These are phyloP conservation scores for Cutaneotrichosporon dermatis DNA, from an alignment of 1,284 basidiomycete species.

Conservation along the genomic window DNA sequence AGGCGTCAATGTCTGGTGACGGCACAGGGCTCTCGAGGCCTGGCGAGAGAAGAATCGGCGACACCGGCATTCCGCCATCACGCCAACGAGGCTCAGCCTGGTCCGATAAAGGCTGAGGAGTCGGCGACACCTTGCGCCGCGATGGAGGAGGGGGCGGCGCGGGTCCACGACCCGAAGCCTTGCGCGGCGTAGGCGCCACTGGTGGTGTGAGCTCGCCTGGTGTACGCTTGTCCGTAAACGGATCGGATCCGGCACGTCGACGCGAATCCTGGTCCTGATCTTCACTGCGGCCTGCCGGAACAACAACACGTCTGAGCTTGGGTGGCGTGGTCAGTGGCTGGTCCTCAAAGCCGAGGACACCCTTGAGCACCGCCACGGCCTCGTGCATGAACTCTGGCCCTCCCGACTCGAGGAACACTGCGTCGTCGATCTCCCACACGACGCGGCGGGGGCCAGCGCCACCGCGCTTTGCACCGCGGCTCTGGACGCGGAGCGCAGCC, in stretches of 20 bases:
- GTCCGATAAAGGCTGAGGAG: not conserved
- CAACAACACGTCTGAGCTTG: conserved; percentile 20
- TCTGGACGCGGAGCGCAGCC: conserved; percentile 35
- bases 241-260: conserved; percentile 27
- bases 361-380: conserved; percentile 40
- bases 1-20: not conserved
- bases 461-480: conserved; percentile 28
- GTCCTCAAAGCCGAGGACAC: conserved; percentile 43
- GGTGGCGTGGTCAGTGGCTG: conserved; percentile 36
- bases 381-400: conserved; percentile 47
- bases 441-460: conserved; percentile 33
- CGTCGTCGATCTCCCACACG: conserved; percentile 48
- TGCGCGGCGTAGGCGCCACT: conserved; percentile 7
- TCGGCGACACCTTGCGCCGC: conserved; percentile 9
- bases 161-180: conserved; percentile 22
- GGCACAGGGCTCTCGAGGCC: not conserved
- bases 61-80: not conserved
- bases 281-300: not conserved
- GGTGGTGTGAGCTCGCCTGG: not conserved
- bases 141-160: conserved; percentile 32
- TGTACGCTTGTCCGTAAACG: conserved; percentile 31
- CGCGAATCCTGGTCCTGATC: conserved; percentile 3
- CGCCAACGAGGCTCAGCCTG: not conserved
- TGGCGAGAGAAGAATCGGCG: not conserved
- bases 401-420: conserved; percentile 45